Base-by-base conservation (phyloP, 1,284 basidiomycete species). In the Stereum hirsutum region DNA sequence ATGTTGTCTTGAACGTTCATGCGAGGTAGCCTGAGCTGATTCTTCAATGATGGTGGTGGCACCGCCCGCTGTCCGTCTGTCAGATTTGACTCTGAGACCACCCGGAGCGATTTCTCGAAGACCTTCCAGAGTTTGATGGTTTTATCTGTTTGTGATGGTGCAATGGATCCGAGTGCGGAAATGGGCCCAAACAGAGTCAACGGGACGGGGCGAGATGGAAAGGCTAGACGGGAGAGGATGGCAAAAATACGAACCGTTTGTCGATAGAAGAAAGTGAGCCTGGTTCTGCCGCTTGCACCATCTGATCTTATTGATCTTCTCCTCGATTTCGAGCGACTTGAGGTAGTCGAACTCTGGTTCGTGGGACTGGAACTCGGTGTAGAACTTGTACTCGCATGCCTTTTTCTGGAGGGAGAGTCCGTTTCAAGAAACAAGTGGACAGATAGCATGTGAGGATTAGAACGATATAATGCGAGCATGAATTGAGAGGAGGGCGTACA, bases 51-150 rank as follows among this genome's bases (percentile, higher is more conserved):
- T 20, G 83, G 85, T 41, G 81, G 70, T 20, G 79, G 74, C 43
- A 82, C 62, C 27, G 74, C 67, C 42, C 77, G 75, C 59, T 82
- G 79, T 24, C 86, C 87, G 59, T 89, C 87, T 48, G 81, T 81
- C 54, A 94, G 83, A 63, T 99, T 99, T 61, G 95, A 97, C 70
- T 99, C 93, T 19, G 94, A 84, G 19, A 99, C 94, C 28, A 98
- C 89, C 57, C 90, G 88, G 58, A 99, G 73, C 32, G 89, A 89
- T 69, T 98, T 98, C 69, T 99, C 96, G 54, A 98, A 99, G 27
- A 99, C 95, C 62, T 99, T 99, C 96, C 96, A 99, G 45, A 99
- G 80, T 64, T 99, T 99, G 74, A 99, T 97, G 32, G 96, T 99
- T 72, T 99, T 99, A 74, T 99, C 96, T 97, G 58, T 2, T 6